A percentile compares a stretch with the other conserved stretches of the same genome.
Conservation (phyloP, 805 yeast species). For the Lipomyces kockii region DNA sequence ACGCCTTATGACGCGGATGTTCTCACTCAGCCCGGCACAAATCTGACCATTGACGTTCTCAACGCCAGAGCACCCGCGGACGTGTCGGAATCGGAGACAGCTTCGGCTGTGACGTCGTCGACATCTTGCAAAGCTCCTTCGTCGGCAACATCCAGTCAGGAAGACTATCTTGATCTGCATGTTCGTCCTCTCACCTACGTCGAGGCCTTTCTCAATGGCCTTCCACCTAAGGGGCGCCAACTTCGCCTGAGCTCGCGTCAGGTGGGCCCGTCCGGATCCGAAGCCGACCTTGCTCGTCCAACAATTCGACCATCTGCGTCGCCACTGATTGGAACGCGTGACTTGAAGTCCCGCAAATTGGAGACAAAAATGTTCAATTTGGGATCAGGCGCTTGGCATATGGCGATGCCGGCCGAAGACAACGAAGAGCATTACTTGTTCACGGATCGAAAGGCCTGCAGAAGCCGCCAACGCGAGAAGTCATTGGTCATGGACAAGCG, state of each 20-base stretch:
- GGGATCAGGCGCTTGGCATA: constrained; percentile 16
- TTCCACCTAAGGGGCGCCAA: constrained; percentile 9
- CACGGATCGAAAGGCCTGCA: constrained; percentile 14
- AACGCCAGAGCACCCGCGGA: neutral
- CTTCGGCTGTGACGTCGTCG: neutral
- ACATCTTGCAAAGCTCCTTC: neutral
- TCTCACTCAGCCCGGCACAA: constrained; percentile 5
- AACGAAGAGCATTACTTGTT: constrained; percentile 15
- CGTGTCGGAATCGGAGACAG: neutral
- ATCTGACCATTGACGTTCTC: constrained; percentile 9
- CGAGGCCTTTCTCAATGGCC: constrained; percentile 22
- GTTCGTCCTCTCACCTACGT: constrained; percentile 27
- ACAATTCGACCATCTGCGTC: neutral
- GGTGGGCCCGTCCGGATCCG: neutral
- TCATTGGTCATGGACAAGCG: constrained; percentile 13
- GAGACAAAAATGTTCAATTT: constrained; percentile 9
- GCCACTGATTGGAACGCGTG: constrained; percentile 4
- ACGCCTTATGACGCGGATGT: constrained; percentile 17
- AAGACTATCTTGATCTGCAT: constrained; percentile 23
- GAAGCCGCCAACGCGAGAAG: constrained; percentile 23
- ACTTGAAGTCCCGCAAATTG: constrained; percentile 2
- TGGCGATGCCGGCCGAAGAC: constrained; percentile 9
- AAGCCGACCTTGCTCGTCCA: neutral
- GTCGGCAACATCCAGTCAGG: constrained; percentile 5
- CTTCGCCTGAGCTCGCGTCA: constrained; percentile 1